These are phyloP conservation scores for Ceratocystis huliohia DNA, from an alignment of 2,329 filamentous ascomycete genomes.

Conservation along the genomic window DNA sequence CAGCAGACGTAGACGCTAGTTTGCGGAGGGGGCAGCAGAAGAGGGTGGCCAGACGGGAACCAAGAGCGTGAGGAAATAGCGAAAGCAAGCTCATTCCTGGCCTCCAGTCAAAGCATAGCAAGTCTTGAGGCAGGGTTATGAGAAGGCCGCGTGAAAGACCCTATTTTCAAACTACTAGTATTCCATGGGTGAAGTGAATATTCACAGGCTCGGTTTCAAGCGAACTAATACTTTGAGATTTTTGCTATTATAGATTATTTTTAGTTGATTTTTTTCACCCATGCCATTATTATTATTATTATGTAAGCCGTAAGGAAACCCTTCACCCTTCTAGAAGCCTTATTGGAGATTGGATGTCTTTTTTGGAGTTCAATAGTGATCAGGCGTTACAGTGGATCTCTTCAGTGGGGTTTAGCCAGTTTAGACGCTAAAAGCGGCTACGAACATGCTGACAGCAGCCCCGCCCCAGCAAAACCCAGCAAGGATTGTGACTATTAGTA, in stretches of 20 bases:
- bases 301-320: not conserved
- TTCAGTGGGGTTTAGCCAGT: conserved; percentile 3
- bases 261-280: not conserved
- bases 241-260: not conserved
- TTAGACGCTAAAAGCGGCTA: not conserved
- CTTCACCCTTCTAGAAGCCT: conserved; percentile 14
- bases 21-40: not conserved
- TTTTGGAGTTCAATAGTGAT: not conserved
- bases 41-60: conserved; percentile 2
- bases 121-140: not conserved
- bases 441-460: not conserved
- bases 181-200: not conserved
- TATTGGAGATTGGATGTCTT: not conserved
- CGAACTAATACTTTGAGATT: not conserved
- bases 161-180: no score
- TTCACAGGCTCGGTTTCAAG: not conserved
- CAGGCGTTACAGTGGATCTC: conserved; percentile 3
- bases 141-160: no score
- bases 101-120: not conserved
- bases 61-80: conserved; percentile 1
- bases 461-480: not conserved
- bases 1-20: not conserved
- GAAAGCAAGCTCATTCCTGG: conserved; percentile 7
- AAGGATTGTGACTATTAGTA: not conserved
- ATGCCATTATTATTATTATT: not conserved